Base-by-base conservation (phyloP, 805 yeast genomes). In the Scheffersomyces lignosus region DNA sequence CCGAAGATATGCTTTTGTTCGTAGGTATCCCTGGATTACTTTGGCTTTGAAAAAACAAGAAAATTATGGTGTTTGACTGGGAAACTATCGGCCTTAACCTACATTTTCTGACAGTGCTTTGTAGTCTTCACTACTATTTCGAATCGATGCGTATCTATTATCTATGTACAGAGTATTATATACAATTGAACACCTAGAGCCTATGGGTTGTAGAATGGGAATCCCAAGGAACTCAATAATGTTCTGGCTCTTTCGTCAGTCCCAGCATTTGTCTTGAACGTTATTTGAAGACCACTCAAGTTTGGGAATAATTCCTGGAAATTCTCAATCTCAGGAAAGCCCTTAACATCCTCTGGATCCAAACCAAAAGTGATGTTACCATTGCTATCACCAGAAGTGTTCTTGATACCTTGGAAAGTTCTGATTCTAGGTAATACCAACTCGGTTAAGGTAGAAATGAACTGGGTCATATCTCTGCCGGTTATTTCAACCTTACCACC, bases 301-400 rank as follows among this genome's bases (percentile, higher is more conserved):
- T 72, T 78, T 26, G 96, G 90, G 87, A 91, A 93, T 46, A 85
- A 69, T 60, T 91, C 98, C 58, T 83, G 88, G 63, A 85, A 88
- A 40, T 82, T 78, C 57, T 90, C 96, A 44, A 93, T 80, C 64
- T 93, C 99, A 3, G 99, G 99, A 76, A 93, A 93, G 55, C 73
- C 75, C 52, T 78, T 80, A 35, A 86, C 78, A 51, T 87, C 88
- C 36, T 83, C 87, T 2, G 87, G 80, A 27, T 77, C 78, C 49
- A 93, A 64, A 30, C 96, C 96, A 56, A 93, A 81, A 7, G 93
- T 75, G 40, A 95, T 76, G 59, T 87, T 86, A 40, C 99, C 99
- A 52, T 73, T 76, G 36, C 75, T 72, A 61, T 90, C 97, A 43
- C 98, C 99, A 3, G 89, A 69, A 30, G 75, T 71, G 62, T 79